Percentiles rank a stretch among this genome's conserved stretches.
Evolutionary conservation across 2,329 filamentous ascomycete species (phyloP).

Genomic region (Camillea tinctor): DNA sequence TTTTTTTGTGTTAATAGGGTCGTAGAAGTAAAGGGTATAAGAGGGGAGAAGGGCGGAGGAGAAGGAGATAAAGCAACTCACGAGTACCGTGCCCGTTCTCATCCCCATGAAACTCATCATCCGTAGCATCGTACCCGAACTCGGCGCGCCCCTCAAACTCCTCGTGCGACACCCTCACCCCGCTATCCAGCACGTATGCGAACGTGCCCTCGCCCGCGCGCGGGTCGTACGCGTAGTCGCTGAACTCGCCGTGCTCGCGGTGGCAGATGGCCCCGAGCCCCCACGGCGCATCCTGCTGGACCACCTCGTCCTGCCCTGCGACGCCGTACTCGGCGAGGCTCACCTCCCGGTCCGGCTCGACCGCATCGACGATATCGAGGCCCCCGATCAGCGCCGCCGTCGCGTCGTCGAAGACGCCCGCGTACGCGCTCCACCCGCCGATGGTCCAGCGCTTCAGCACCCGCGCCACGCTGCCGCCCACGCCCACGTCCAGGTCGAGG

Average conservation of each 20-base stretch:
- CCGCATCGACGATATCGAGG: conserved; percentile 9
- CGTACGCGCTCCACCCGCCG: conserved; percentile 19
- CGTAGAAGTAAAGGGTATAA: too few species aligned
- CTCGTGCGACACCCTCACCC: conserved; percentile 37
- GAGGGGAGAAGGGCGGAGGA: not conserved
- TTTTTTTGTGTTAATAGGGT: not conserved
- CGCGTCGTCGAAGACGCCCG: conserved; percentile 9
- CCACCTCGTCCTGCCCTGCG: conserved; percentile 9
- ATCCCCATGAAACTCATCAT: conserved; percentile 15
- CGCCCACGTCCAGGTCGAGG: conserved; percentile 5
- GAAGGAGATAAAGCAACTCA: not conserved
- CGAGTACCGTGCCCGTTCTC: conserved; percentile 34
- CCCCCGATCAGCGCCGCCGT: conserved; percentile 6
- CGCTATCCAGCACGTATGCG: conserved; percentile 44
- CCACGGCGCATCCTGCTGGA: conserved; percentile 16
- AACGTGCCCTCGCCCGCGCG: conserved; percentile 29
- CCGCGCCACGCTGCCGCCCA: conserved; percentile 3
- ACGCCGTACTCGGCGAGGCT: conserved; percentile 5
- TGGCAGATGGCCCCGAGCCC: conserved; percentile 27
- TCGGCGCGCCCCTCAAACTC: conserved; percentile 17
- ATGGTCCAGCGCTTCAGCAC: conserved; percentile 16
- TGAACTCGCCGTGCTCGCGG: conserved; percentile 4
- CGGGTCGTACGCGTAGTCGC: conserved; percentile 25
- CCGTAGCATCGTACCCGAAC: conserved; percentile 8
- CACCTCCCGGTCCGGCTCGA: conserved; percentile 13